Evolutionary conservation across 208 protist species (phyloP).

Genomic region (Leishmania aethiopica): DNA sequence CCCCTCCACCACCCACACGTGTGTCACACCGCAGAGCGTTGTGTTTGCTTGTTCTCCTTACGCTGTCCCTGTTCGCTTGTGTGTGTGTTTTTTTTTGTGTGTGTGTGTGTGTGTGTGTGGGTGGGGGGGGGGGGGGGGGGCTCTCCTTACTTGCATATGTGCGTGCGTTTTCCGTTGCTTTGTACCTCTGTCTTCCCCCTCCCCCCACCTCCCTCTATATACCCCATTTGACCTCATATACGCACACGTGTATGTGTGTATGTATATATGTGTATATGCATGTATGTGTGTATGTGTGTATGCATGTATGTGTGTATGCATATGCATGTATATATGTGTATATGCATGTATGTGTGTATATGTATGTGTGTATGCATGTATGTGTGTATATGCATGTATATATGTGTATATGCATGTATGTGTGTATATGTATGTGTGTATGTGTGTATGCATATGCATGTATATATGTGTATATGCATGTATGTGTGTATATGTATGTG

Average conservation of each 20-base stretch:
- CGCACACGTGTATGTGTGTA: not conserved
- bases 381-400: not conserved
- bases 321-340: not conserved
- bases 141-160: not conserved
- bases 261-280: not conserved
- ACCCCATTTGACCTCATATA: not conserved
- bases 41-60: not conserved
- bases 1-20: not conserved
- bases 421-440: no score
- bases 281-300: not conserved
- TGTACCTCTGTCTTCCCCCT: not conserved
- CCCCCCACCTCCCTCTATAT: not conserved
- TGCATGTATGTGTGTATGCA: no score
- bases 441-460: not conserved
- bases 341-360: not conserved
- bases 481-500: not conserved
- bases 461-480: not conserved
- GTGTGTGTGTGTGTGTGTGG: not conserved
- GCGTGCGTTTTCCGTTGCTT: not conserved
- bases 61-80: not conserved
- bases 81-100: constrained; percentile 6
- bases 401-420: not conserved
- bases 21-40: not conserved
- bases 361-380: not conserved
- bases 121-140: no score